Conservation (phyloP, 352 stramenopile species). For the Phytopythium oedochilum region DNA sequence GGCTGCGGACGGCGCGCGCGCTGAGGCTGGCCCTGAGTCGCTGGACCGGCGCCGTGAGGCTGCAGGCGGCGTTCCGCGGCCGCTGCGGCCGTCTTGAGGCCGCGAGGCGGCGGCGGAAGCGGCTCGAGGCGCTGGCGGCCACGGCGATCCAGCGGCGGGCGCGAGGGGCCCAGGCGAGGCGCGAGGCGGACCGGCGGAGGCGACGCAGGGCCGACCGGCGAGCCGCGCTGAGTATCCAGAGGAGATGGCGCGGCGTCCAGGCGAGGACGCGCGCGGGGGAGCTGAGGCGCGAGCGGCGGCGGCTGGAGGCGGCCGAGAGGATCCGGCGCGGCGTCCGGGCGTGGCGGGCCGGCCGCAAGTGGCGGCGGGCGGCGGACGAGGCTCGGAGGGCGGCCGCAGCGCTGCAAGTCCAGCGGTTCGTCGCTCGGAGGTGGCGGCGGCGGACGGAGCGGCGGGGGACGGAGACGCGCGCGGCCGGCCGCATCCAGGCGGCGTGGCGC, state of each 20-base stretch:
- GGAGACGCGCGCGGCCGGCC: slow-evolving; percentile 1
- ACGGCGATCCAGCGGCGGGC: not conserved
- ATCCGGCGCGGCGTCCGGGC: slow-evolving; percentile 29
- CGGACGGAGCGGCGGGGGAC: not conserved
- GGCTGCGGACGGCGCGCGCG: not conserved
- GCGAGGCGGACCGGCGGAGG: not conserved
- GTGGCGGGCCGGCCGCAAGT: slow-evolving; percentile 15
- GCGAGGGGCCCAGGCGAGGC: not conserved
- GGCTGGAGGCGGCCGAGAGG: not conserved
- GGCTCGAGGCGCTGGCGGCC: not conserved
- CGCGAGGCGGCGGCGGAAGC: not conserved
- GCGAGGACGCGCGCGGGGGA: not conserved
- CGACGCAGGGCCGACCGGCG: not conserved
- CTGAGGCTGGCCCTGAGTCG: not conserved
- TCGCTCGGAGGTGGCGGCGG: not conserved
- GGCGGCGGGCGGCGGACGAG: not conserved
- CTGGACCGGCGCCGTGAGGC: not conserved
- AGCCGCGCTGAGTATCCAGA: not conserved
- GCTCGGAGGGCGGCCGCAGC: not conserved
- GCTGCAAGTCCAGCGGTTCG: slow-evolving; percentile 26
- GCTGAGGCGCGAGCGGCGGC: not conserved
- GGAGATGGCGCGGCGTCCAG: not conserved
- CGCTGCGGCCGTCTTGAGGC: not conserved
- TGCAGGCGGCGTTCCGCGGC: not conserved
- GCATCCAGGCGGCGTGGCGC: slow-evolving; percentile 33